phyloP scores from a whole-genome alignment of 1,139 yeast species.

The Candida gigantensis region DNA sequence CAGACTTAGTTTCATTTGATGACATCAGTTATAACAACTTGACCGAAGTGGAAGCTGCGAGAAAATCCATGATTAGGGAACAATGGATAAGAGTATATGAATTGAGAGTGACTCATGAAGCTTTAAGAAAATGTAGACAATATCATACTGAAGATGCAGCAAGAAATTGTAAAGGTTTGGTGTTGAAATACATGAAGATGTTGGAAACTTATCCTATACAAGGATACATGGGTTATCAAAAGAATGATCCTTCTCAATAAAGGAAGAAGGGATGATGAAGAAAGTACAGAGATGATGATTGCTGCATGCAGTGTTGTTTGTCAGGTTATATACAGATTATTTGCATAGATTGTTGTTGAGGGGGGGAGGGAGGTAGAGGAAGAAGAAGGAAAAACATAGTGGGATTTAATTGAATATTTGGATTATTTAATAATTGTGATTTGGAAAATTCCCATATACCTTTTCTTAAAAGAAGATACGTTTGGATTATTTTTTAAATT shows the following conservation, averaged over 20 bases:
- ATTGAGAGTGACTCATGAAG: constrained; percentile 68
- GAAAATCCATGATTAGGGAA: constrained; percentile 75
- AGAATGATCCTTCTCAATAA: constrained; percentile 74
- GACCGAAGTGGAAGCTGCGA: constrained; percentile 66
- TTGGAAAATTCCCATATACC: too few relatives aligned
- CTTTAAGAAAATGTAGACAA: constrained; percentile 72
- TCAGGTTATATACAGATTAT: too few relatives aligned
- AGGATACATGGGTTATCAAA: constrained; percentile 81
- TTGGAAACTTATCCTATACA: constrained; percentile 65
- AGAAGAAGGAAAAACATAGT: background rate
- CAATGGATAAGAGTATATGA: constrained; percentile 77
- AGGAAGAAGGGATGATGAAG: too few relatives aligned
- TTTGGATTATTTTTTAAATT: too few relatives aligned
- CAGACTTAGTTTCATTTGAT: constrained; percentile 80
- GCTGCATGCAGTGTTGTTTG: too few relatives aligned
- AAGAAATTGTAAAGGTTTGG: constrained; percentile 59
- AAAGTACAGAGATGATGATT: too few relatives aligned
- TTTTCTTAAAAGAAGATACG: too few relatives aligned
- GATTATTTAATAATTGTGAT: too few relatives aligned
- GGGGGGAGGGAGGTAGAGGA: too few relatives aligned
- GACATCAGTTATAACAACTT: constrained; percentile 75
- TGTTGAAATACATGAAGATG: constrained; percentile 78
- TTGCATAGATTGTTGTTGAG: too few relatives aligned
- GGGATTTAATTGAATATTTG: too few relatives aligned
- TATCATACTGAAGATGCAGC: constrained; percentile 80